A percentile compares a stretch with the other conserved stretches of the same genome.
Evolutionary conservation across 1,139 yeast species (phyloP).

Genomic region (Sugiyamaella grinbergsii): DNA sequence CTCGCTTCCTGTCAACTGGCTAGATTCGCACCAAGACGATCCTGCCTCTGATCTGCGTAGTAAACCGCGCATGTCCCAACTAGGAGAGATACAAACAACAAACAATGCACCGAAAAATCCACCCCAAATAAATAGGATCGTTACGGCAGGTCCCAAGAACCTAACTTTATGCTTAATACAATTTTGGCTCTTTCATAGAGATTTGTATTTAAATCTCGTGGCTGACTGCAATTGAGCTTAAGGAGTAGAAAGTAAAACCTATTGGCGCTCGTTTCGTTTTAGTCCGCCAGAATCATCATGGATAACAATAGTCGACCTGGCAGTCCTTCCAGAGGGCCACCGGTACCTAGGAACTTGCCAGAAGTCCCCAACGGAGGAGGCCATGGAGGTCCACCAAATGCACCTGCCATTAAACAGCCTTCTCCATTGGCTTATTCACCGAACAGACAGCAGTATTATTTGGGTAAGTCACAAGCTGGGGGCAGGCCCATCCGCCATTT

Average conservation of each 20-base stretch:
- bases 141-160: constrained; percentile 8
- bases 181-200: not conserved
- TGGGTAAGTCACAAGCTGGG: constrained; percentile 25
- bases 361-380: constrained; percentile 25
- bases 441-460: constrained; percentile 30
- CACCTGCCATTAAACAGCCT: constrained; percentile 16
- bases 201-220: constrained; percentile 2
- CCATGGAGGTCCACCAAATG: not conserved
- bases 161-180: not conserved
- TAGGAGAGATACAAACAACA: constrained; percentile 16
- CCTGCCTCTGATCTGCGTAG: not conserved
- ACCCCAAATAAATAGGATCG: constrained; percentile 4
- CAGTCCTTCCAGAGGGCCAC: constrained; percentile 17
- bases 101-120: constrained; percentile 2
- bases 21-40: not conserved
- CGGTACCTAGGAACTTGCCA: constrained; percentile 25
- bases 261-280: too few species aligned
- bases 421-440: constrained; percentile 31
- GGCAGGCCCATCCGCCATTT: too few species aligned
- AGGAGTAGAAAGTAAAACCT: not conserved
- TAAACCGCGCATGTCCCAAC: constrained; percentile 9
- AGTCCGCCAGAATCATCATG: too few species aligned
- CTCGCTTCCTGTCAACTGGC: too few species aligned
- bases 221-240: not conserved
- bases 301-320: constrained; percentile 9